Base-by-base conservation (phyloP, 805 yeast genomes). In the Pichia manshurica region DNA sequence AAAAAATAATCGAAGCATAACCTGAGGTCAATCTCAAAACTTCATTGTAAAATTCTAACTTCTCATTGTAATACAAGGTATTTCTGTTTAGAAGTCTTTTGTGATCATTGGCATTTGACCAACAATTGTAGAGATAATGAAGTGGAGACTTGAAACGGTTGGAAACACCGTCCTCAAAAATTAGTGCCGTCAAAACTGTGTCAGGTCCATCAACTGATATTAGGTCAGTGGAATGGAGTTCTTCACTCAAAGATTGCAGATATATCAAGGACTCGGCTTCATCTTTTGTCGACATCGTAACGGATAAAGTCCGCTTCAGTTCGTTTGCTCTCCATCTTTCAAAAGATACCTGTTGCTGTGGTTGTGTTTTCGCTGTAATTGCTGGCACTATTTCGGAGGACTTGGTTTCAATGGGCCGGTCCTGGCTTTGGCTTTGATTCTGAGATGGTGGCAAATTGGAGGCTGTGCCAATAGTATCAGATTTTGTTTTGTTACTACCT, bases 1-100 rank as follows among this genome's bases (percentile, higher is more conserved):
- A 87, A 58, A 85, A 81, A 20, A 82, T 64, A 20, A 85, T 81
- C 25, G 82, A 67, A 0, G 87, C 88, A 63, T 81, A 86, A 22
- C 84, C 79, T 13, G 80, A 66, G 15, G 77, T 60, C 37, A 76
- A 66, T 37, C 75, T 62, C 40, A 76, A 71, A 21, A 77, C 65
- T 49, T 79, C 79, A 47, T 73, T 69, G 44, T 80, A 63, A 6
- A 79, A 48, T 5, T 56, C 57, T 2, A 68, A 33, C 50, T 78
- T 77, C 15, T 57, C 57, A 1, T 62, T 61, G 46, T 66, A 63
- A 15, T 64, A 48, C 3, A 68, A 61, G 49, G 74, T 72, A 55
- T 72, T 74, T 40, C 66, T 60, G 49, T 69, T 65, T 31, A 77
- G 50, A 13, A 71, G 49, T 53, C 82, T 69, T 57, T 69, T 80